Evolutionary conservation across 148 eudicot species (phyloP).

Genomic region (Camellia japonica): DNA sequence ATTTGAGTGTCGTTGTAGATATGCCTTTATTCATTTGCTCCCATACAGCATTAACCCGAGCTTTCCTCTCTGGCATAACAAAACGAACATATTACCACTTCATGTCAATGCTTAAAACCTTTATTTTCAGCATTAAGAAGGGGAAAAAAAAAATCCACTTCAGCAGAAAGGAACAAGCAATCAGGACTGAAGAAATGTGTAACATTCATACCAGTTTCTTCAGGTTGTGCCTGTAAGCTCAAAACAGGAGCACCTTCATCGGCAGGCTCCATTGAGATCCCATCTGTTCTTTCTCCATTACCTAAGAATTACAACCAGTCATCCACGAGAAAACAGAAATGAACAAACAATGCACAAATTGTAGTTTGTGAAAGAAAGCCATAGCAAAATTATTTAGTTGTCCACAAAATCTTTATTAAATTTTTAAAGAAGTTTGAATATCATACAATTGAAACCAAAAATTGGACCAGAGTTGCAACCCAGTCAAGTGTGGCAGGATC

Average conservation of each 20-base stretch:
- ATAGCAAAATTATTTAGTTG: background rate
- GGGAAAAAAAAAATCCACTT: background rate
- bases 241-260: conserved; percentile 35
- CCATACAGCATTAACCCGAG: conserved; percentile 87
- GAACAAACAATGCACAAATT: conserved; percentile 3
- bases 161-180: background rate
- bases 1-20: conserved; percentile 53
- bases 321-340: conserved; percentile 32
- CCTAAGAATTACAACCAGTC: conserved; percentile 19
- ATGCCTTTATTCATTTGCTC: conserved; percentile 91
- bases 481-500: background rate
- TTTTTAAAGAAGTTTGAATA: background rate
- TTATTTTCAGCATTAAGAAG: background rate
- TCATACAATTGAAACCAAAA: background rate
- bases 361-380: background rate
- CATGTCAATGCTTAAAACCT: background rate
- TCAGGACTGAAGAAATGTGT: background rate
- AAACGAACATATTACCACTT: background rate
- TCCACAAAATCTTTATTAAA: background rate
- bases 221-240: conserved; percentile 31
- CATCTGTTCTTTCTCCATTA: conserved; percentile 39
- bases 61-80: conserved; percentile 65
- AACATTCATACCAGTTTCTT: conserved; percentile 41
- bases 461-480: background rate
- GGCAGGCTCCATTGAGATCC: conserved; percentile 31